phyloP scores from a whole-genome alignment of 2,329 filamentous ascomycete species.

The Talaromyces funiculosus region DNA sequence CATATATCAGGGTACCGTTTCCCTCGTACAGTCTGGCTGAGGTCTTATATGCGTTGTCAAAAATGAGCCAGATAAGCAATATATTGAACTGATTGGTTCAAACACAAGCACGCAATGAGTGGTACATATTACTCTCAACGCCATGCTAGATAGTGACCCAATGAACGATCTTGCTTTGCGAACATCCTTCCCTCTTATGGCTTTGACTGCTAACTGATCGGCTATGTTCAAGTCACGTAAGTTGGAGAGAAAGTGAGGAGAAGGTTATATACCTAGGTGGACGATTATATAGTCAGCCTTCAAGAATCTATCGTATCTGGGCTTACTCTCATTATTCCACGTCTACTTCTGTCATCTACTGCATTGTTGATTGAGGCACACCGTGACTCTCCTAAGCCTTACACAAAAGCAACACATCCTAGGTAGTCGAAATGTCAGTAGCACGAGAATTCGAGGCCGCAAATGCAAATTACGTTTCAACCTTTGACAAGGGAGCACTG shows the following conservation, averaged over 20 bases:
- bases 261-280: not conserved
- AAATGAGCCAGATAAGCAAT: no score
- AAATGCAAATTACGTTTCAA: constrained; percentile 53
- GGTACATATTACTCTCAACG: not conserved
- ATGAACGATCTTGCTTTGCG: not conserved
- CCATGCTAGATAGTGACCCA: not conserved
- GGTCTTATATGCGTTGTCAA: no score
- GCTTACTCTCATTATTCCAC: no score
- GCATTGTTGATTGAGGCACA: not conserved
- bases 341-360: no score
- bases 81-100: not conserved
- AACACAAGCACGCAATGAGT: constrained; percentile 3
- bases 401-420: not conserved
- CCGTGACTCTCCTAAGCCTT: not conserved
- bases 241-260: not conserved
- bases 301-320: no score
- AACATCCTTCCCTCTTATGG: not conserved
- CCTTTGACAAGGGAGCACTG: constrained; percentile 62
- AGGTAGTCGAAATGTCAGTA: constrained; percentile 20
- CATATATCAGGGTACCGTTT: no score
- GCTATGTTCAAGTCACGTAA: not conserved
- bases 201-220: not conserved
- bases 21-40: no score
- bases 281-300: not conserved
- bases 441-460: constrained; percentile 49